These are phyloP conservation scores for Podaxis carcinomalis DNA, from an alignment of 768 basidiomycete genomes.

Conservation along the genomic window DNA sequence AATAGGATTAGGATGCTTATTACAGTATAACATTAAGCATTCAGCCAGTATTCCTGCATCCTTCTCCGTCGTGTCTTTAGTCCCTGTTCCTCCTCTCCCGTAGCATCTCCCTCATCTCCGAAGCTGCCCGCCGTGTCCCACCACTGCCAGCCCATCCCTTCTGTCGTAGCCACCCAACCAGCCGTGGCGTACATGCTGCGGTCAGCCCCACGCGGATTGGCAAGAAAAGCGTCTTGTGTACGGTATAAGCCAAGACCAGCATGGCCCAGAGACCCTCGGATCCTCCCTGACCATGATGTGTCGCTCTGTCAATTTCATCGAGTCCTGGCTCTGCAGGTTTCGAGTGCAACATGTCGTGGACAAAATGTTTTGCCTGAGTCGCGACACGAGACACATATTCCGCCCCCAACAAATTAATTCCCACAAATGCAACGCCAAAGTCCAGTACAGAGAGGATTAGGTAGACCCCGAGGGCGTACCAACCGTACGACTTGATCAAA, in stretches of 20 bases:
- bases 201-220: conserved; percentile 89
- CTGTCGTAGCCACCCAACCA: conserved; percentile 81
- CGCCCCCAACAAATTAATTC: conserved; percentile 84
- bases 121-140: conserved; percentile 64
- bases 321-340: conserved; percentile 62
- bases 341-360: conserved; percentile 40
- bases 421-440: conserved; percentile 79
- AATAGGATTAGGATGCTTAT: neutral
- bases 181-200: conserved; percentile 74
- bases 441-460: conserved; percentile 68
- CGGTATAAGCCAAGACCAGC: conserved; percentile 86
- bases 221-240: conserved; percentile 93
- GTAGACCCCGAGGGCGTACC: conserved; percentile 95
- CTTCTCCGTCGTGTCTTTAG: neutral
- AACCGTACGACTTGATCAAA: conserved; percentile 89
- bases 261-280: conserved; percentile 87
- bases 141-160: conserved; percentile 79
- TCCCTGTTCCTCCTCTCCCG: conserved; percentile 31
- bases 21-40: too few species aligned
- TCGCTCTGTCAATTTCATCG: conserved; percentile 53
- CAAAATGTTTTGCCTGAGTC: conserved; percentile 46
- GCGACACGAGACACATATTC: conserved; percentile 80
- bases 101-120: conserved; percentile 43
- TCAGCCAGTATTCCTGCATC: too few species aligned
- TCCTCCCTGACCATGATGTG: conserved; percentile 29